Base-by-base conservation (phyloP, 805 yeast genomes). In the Starmerella vaccinii region DNA sequence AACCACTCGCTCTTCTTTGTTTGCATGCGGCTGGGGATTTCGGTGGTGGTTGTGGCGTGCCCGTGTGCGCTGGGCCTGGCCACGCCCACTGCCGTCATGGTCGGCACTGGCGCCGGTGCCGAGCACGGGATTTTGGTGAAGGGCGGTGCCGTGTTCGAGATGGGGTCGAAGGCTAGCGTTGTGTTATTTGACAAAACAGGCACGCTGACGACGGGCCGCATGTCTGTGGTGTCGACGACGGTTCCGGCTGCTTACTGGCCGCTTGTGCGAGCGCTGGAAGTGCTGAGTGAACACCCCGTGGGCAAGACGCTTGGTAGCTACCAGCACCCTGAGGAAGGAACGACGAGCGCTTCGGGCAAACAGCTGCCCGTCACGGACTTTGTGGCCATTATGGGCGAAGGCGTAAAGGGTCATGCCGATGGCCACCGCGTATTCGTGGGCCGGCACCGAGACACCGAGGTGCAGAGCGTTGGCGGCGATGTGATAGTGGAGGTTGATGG, bases 81-180 rank as follows among this genome's bases (percentile, higher is more conserved):
- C 3, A 95, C 97, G 0, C 99, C 99, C 1, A 94, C 98, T 1
- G 97, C 97, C 0, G 86, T 92, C 10, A 92, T 94, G 97, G 98
- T 92, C 2, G 98, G 97, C 8, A 90, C 97, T 2, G 98, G 98
- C 37, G 82, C 87, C 21, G 97, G 95, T 37, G 97, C 98, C 0
- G 66, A 76, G 13, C 73, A 86, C 65, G 97, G 98, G 18, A 83
- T 92, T 5, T 71, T 92, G 49, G 84, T 92, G 60, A 92, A 90
- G 66, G 95, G 97, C 44, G 98, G 97, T 21, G 95, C 83, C 47
- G 77, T 84, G 15, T 73, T 92, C 54, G 97, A 92, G 62, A 73
- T 70, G 50, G 81, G 92, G 7, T 77, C 77, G 59, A 68, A 73
- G 18, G 71, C 86, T 35, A 75, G 80, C 55, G 73, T 77, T 12